phyloP scores from a whole-genome alignment of 208 protist genomes.

The Leishmania turanica region DNA sequence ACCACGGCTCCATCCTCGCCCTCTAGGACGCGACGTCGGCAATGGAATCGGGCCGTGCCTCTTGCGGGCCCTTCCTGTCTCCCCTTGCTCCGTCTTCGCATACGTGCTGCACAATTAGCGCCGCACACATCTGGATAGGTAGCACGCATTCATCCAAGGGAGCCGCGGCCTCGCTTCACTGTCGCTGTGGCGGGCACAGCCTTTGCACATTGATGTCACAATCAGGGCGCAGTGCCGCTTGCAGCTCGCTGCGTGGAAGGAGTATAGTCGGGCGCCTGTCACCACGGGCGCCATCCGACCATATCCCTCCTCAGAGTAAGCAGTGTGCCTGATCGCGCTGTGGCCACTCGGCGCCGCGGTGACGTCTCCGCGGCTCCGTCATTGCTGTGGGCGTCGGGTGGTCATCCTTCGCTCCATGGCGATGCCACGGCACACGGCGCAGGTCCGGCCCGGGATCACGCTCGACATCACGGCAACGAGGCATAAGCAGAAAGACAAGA shows the following conservation, averaged over 20 bases:
- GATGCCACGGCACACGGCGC: not conserved
- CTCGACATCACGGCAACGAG: not conserved
- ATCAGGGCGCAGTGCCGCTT: not conserved
- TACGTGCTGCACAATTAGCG: not conserved
- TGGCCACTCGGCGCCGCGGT: not conserved
- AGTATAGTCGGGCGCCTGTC: too few species aligned
- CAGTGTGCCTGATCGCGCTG: not conserved
- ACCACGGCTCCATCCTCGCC: not conserved
- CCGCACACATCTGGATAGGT: not conserved
- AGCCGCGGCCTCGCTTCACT: too few species aligned
- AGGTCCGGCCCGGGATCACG: not conserved
- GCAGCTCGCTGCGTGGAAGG: too few species aligned
- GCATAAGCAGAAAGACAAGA: not conserved
- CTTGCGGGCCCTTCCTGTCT: not conserved
- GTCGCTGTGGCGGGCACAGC: too few species aligned
- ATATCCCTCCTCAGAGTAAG: too few species aligned
- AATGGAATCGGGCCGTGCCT: too few species aligned
- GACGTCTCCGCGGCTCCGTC: too few species aligned
- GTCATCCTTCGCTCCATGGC: not conserved
- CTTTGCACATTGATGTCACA: too few species aligned
- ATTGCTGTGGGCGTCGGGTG: too few species aligned
- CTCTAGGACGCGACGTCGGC: not conserved
- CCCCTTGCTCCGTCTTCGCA: not conserved
- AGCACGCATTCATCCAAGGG: not conserved
- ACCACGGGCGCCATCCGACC: too few species aligned